These are phyloP conservation scores for Dactylella cylindrospora DNA, from an alignment of 2,329 filamentous ascomycete species.

Conservation along the genomic window DNA sequence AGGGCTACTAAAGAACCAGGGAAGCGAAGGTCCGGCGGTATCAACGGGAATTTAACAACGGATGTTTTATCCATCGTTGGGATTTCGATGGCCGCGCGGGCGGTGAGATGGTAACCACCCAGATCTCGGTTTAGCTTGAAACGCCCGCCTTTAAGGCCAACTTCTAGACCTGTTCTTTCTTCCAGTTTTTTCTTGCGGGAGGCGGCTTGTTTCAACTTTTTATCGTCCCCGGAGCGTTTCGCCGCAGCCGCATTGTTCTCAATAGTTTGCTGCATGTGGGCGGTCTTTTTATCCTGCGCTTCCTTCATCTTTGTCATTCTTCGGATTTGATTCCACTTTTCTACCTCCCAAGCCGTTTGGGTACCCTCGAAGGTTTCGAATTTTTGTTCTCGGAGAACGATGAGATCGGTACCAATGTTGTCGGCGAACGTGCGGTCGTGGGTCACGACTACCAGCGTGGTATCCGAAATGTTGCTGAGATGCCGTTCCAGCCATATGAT, in stretches of 20 bases:
- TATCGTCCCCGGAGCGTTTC: constrained; percentile 76
- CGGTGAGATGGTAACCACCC: constrained; percentile 62
- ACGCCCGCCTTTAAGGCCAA: constrained; percentile 68
- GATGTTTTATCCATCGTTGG: constrained; percentile 62
- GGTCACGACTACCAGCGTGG: constrained; percentile 74
- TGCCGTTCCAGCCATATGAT: constrained; percentile 83
- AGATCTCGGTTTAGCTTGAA: constrained; percentile 81
- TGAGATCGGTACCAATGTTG: constrained; percentile 71
- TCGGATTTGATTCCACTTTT: constrained; percentile 67
- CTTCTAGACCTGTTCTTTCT: constrained; percentile 74
- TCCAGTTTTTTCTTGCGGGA: constrained; percentile 82
- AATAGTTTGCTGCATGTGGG: constrained; percentile 78
- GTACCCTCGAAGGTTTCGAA: constrained; percentile 75
- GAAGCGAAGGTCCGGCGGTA: constrained; percentile 70
- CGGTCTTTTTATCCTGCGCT: constrained; percentile 75
- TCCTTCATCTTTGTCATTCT: constrained; percentile 75
- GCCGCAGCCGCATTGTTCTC: constrained; percentile 72
- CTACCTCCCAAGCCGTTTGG: constrained; percentile 69
- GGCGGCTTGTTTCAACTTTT: constrained; percentile 82
- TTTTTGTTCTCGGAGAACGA: constrained; percentile 71
- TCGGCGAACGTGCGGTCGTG: constrained; percentile 82
- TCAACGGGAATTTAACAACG: constrained; percentile 53
- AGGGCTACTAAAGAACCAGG: constrained; percentile 72
- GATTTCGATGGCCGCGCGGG: constrained; percentile 70
- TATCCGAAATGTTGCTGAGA: constrained; percentile 61